A percentile compares a stretch with the other conserved stretches of the same genome.
phyloP scores from a whole-genome alignment of 2,329 filamentous ascomycete genomes.

The Alternaria sp. region DNA sequence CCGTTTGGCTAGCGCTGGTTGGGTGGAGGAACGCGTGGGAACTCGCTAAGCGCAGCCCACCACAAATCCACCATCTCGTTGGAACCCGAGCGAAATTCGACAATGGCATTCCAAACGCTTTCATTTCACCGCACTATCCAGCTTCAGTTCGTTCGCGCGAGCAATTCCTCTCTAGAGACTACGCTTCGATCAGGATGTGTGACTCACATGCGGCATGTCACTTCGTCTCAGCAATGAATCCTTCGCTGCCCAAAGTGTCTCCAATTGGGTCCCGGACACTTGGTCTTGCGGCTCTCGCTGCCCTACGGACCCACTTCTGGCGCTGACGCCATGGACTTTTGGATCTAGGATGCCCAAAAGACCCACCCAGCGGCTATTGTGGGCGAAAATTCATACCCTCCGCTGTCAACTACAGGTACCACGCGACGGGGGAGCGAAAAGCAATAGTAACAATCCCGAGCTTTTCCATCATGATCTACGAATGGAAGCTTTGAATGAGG shows the following conservation, averaged over 20 bases:
- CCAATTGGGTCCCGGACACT: conserved; percentile 33
- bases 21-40: conserved; percentile 31
- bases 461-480: background rate
- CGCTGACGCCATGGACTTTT: conserved; percentile 20
- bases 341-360: conserved; percentile 28
- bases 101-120: background rate
- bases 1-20: conserved; percentile 20
- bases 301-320: conserved; percentile 35
- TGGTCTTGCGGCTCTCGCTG: conserved; percentile 32
- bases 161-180: conserved; percentile 15
- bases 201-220: conserved; percentile 27
- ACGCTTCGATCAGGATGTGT: conserved; percentile 18
- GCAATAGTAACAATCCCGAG: background rate
- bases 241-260: conserved; percentile 32
- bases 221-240: conserved; percentile 8
- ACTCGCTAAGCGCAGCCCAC: conserved; percentile 20
- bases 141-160: conserved; percentile 10
- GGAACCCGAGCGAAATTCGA: conserved; percentile 1
- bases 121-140: conserved; percentile 11
- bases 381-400: conserved; percentile 11
- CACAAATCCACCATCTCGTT: background rate
- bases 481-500: background rate
- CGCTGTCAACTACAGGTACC: conserved; percentile 2
- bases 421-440: conserved; percentile 6
- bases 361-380: conserved; percentile 34